Base-by-base conservation (phyloP, 345 rosid genomes). In the Clarkia xantiana region DNA sequence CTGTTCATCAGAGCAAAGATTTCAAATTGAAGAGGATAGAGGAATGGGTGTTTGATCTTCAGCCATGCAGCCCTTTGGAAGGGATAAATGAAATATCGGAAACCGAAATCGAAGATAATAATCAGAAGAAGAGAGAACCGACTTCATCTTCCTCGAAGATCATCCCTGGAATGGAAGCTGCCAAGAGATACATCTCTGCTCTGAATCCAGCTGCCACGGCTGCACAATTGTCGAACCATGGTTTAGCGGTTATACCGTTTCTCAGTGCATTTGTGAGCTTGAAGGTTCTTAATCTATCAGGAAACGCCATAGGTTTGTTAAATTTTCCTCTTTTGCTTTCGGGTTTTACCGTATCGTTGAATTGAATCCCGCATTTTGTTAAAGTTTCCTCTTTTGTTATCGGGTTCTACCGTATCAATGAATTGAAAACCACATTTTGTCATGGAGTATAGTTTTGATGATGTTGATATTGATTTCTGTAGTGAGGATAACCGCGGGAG, bases 21-120 rank as follows among this genome's bases (percentile, higher is more conserved):
- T 86, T 68, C 56, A 91, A 76, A 68, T 49, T 75, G 22, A 86
- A 75, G 81, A 79, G 90, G 10, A 80, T 84, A 9, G 73, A 81
- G 70, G 85, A 84, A 20, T 91, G 98, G 98, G 84, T 91, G 47
- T 73, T 51, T 49, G 87, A 79, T 66, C 85, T 86, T 62, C 84
- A 86, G 53, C 81, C 75, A 49, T 80, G 73, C 56, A 54, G 55
- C 56, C 65, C 83, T 18, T 42, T 61, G 41, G 87, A 75, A 50
- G 96, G 78, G 62, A 60, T 58, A 16, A 51, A 43, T 40, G 83
- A 75, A 65, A 42, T 68, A 38, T 53, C 58, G 44, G 65, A 54
- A 34, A 60, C 70, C 13, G 53, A 29, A 29, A 29, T 29, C 2
- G 36, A 29, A 1, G 36, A 29, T 29, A 29, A 54, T 29, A 67